A percentile compares a stretch with the other conserved stretches of the same genome.
These are phyloP conservation scores for Paraglomus brasilianum DNA, from an alignment of 192 early-diverging fungal genomes.

Conservation along the genomic window DNA sequence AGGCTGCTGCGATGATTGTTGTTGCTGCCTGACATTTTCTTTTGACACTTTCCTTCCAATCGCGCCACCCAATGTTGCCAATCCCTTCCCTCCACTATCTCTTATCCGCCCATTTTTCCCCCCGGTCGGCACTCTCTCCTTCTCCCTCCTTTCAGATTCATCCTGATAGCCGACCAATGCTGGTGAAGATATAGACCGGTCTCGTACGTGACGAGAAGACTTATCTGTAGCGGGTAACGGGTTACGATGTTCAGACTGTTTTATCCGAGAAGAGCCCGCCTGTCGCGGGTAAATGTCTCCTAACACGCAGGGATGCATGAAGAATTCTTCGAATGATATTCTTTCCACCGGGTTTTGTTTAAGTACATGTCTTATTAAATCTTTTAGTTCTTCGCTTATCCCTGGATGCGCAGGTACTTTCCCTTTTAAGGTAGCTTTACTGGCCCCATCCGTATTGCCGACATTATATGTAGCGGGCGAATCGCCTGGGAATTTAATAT, in stretches of 20 bases:
- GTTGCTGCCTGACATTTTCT: too few relatives aligned
- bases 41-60: slow-evolving; percentile 6
- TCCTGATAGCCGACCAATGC: background rate
- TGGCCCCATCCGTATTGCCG: slow-evolving; percentile 32
- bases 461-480: background rate
- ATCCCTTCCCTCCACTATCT: too few relatives aligned
- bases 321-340: slow-evolving; percentile 93
- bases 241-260: slow-evolving; percentile 22
- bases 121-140: background rate
- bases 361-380: slow-evolving; percentile 79
- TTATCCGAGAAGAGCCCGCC: slow-evolving; percentile 24
- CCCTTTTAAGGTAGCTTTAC: slow-evolving; percentile 7
- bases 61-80: too few relatives aligned
- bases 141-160: too few relatives aligned
- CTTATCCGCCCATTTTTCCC: too few relatives aligned
- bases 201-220: background rate
- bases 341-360: slow-evolving; percentile 86
- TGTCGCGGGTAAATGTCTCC: slow-evolving; percentile 31
- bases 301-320: slow-evolving; percentile 72
- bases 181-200: slow-evolving; percentile 27
- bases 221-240: slow-evolving; percentile 11
- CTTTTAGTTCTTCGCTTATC: slow-evolving; percentile 73
- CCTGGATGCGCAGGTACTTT: slow-evolving; percentile 23
- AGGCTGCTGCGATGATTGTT: too few relatives aligned
- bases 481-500: slow-evolving; percentile 86